phyloP scores from a whole-genome alignment of 345 rosid genomes.

The Dipteronia sinensis region DNA sequence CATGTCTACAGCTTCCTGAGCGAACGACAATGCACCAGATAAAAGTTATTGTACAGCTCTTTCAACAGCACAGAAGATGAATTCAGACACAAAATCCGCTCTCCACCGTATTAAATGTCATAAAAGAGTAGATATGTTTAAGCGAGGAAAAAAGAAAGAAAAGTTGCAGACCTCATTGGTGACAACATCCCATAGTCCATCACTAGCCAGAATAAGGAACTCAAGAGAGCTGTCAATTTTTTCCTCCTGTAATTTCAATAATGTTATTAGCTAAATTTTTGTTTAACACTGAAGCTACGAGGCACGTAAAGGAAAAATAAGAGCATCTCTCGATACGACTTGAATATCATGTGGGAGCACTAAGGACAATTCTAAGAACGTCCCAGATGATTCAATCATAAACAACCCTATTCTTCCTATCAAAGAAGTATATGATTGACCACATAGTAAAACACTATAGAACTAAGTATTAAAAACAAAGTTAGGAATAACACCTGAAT shows the following conservation, averaged over 20 bases:
- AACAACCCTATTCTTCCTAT: not conserved
- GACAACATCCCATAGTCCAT: constrained; percentile 99
- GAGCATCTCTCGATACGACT: not conserved
- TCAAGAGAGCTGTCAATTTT: constrained; percentile 89
- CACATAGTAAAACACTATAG: not conserved
- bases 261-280: constrained; percentile 9
- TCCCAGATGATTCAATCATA: not conserved
- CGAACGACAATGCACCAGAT: constrained; percentile 17
- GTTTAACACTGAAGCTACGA: not conserved
- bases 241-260: constrained; percentile 72
- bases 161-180: constrained; percentile 70
- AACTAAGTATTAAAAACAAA: not conserved
- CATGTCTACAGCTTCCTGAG: constrained; percentile 93
- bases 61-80: not conserved
- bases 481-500: constrained; percentile 60
- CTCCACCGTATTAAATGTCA: not conserved
- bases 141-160: not conserved
- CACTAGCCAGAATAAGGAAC: constrained; percentile 99
- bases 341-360: not conserved
- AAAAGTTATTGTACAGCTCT: not conserved
- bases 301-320: not conserved
- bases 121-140: not conserved
- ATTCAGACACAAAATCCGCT: not conserved
- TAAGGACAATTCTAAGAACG: not conserved
- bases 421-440: not conserved